These are phyloP conservation scores for Termitomyces sp. DNA, from an alignment of 768 basidiomycete genomes.

Conservation along the genomic window DNA sequence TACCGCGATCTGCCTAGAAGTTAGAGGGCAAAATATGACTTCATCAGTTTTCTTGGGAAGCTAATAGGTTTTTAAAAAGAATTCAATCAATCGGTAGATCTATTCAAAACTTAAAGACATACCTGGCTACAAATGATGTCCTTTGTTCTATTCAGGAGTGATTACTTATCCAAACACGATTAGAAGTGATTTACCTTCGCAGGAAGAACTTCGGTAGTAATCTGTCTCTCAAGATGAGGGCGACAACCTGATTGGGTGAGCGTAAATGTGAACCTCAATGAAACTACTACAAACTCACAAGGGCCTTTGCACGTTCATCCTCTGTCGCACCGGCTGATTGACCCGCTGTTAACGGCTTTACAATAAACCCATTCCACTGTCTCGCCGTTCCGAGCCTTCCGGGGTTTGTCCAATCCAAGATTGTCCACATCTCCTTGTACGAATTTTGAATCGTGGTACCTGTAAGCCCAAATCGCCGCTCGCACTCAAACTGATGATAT, in stretches of 20 bases:
- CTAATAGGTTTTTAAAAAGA: slow-evolving; percentile 35
- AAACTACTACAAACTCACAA: slow-evolving; percentile 29
- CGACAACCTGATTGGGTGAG: slow-evolving; percentile 42
- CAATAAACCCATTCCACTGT: slow-evolving; percentile 77
- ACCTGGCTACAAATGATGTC: slow-evolving; percentile 71
- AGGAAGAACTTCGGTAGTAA: slow-evolving; percentile 83
- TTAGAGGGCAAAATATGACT: slow-evolving; percentile 92
- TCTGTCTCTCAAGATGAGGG: slow-evolving; percentile 56
- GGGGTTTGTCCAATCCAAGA: slow-evolving; percentile 91
- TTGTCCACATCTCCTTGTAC: slow-evolving; percentile 88
- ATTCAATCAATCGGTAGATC: not conserved
- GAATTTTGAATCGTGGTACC: slow-evolving; percentile 82
- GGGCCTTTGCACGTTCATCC: slow-evolving; percentile 53
- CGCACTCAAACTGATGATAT: slow-evolving; percentile 65
- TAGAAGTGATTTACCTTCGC: slow-evolving; percentile 47
- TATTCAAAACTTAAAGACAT: not conserved
- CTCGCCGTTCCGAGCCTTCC: slow-evolving; percentile 64
- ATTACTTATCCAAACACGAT: not conserved
- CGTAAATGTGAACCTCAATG: not conserved
- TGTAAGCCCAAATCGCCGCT: slow-evolving; percentile 78
- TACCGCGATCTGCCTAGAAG: slow-evolving; percentile 59
- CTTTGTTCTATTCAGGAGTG: slow-evolving; percentile 51
- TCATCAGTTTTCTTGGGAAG: slow-evolving; percentile 86
- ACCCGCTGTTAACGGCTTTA: slow-evolving; percentile 60
- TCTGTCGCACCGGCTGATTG: slow-evolving; percentile 65